Base-by-base conservation (phyloP, 148 eudicot genomes). In the Camellia granthamiana region DNA sequence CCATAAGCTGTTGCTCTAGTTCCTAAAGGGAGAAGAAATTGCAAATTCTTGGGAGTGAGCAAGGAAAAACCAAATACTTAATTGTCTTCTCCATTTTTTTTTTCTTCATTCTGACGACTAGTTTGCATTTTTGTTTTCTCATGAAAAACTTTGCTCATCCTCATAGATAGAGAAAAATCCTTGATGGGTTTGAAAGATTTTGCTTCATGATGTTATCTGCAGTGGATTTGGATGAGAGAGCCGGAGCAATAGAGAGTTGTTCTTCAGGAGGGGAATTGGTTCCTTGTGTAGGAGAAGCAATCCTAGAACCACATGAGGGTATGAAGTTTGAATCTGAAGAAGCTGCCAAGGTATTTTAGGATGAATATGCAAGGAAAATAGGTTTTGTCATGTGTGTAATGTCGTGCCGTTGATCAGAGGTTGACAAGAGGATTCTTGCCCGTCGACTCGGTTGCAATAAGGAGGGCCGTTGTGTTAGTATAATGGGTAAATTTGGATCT, bases 351-450 rank as follows among this genome's bases (percentile, higher is more conserved):
- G 83, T 77, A 18, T 85, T 83, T 76, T 85, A 85, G 58, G 85
- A 82, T 73, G 77, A 73, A 18, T 85, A 85, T 74, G 77, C 88
- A 4, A 76, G 79, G 63, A 56, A 51, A 7, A 21, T 61, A 43
- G 88, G 88, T 30, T 85, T 85, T 62, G 79, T 83, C 18, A 83
- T 83, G 85, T 60, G 88, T 15, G 85, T 85, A 13, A 80, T 80
- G 83, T 78, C 85, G n/a, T 83, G 85, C 69, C 85, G 85, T 43
- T 79, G 84, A 30, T 85, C 88, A 12, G 81, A 80, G 83, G 79
- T 80, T 49, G 88, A 83, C 74, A 85, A 85, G 51, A 80, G 81
- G 66, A 80, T 85, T 41, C 69, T 85, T 38, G 81, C 81, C 7
- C 85, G 82, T 30, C 81, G 85, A 3, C 81, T 85, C 15, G 83